phyloP scores from a whole-genome alignment of 176 grass and related monocot genomes.

The Carex kokanica region DNA sequence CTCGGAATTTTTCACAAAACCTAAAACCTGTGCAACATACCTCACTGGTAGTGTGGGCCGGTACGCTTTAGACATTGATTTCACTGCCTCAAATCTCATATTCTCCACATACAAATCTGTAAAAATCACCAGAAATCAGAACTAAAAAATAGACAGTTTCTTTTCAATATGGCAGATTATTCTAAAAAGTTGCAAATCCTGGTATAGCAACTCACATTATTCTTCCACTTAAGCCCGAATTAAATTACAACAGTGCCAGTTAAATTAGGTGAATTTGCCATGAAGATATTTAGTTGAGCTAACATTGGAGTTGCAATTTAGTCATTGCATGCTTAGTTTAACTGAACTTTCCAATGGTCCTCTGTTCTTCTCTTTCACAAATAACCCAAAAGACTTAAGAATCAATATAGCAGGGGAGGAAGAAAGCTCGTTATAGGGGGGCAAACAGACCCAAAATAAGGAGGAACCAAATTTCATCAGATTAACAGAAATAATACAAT shows the following conservation, averaged over 20 bases:
- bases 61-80: constrained; percentile 88
- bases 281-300: background rate
- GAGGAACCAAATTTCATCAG: background rate
- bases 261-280: background rate
- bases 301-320: background rate
- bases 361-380: background rate
- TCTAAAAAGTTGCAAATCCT: background rate
- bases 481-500: background rate
- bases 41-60: constrained; percentile 55
- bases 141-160: constrained; percentile 21
- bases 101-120: constrained; percentile 82
- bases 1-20: constrained; percentile 45
- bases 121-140: constrained; percentile 20
- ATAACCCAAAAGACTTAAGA: background rate
- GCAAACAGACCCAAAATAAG: background rate
- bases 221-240: background rate
- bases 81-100: constrained; percentile 84
- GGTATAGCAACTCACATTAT: background rate
- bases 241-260: background rate
- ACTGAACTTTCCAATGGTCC: background rate
- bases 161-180: background rate
- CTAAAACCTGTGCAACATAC: constrained; percentile 69
- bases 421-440: background rate
- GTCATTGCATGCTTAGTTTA: background rate
- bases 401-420: background rate